Evolutionary conservation across 148 eudicot genomes (phyloP).

Genomic region (Camellia sinensis): DNA sequence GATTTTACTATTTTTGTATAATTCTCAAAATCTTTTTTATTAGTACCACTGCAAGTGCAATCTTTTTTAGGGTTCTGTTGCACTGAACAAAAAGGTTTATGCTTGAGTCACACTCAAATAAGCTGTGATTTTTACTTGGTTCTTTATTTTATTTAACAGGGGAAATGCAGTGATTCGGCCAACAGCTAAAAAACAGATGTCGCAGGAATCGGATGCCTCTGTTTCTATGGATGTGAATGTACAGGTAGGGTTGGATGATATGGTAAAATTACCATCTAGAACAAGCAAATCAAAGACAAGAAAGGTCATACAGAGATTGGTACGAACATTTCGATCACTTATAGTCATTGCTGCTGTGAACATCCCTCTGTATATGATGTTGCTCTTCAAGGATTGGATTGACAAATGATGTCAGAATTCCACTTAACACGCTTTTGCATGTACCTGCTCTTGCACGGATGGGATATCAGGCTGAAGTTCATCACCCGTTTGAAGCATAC

Average conservation of each 20-base stretch:
- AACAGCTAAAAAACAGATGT: slow-evolving; percentile 47
- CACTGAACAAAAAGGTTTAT: background rate
- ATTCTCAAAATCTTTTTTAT: background rate
- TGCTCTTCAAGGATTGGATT: slow-evolving; percentile 86
- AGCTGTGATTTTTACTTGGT: background rate
- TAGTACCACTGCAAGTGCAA: background rate
- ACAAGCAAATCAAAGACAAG: slow-evolving; percentile 41
- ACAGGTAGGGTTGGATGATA: slow-evolving; percentile 21
- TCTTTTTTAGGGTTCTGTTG: background rate
- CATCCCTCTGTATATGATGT: slow-evolving; percentile 74
- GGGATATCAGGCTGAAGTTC: background rate
- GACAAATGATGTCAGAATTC: slow-evolving; percentile 36
- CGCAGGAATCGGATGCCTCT: slow-evolving; percentile 39
- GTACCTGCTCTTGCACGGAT: background rate
- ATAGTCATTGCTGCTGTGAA: slow-evolving; percentile 70
- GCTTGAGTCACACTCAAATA: background rate
- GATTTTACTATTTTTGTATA: too few species aligned
- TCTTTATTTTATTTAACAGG: slow-evolving; percentile 28
- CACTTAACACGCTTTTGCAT: background rate
- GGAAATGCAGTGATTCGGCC: slow-evolving; percentile 82
- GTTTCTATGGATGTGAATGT: slow-evolving; percentile 42
- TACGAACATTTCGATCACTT: slow-evolving; percentile 45
- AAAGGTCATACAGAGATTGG: slow-evolving; percentile 43
- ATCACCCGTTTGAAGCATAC: background rate
- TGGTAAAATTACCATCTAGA: slow-evolving; percentile 28